Evolutionary conservation across 306 rosid species (phyloP).

Genomic region (Clitoria ternatea): DNA sequence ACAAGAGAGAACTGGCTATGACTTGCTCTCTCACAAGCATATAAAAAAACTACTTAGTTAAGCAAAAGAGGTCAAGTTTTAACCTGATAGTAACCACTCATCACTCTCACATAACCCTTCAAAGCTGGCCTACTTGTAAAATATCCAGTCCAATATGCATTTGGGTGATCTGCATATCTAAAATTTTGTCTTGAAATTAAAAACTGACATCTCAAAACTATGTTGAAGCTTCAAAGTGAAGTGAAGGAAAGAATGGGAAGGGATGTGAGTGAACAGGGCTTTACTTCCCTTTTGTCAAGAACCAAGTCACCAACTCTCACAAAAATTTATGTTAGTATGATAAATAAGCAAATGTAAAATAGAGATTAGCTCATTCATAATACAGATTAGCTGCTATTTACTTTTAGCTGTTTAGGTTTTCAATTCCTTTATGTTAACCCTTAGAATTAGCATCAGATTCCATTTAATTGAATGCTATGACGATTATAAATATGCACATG

Average conservation of each 20-base stretch:
- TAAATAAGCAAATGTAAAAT: not conserved
- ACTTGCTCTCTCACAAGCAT: conserved; percentile 15
- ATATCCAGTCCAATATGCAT: conserved; percentile 96
- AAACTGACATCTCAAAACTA: conserved; percentile 21
- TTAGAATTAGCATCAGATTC: not conserved
- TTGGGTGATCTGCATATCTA: conserved; percentile 77
- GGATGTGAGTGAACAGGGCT: not conserved
- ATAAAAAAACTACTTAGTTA: conserved; percentile 9
- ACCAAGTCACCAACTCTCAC: not conserved
- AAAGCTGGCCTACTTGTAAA: conserved; percentile 85
- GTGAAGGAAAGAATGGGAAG: not conserved
- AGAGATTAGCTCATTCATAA: not conserved
- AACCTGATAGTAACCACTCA: conserved; percentile 78
- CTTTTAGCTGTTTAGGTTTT: not conserved
- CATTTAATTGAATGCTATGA: not conserved
- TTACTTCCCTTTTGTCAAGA: not conserved
- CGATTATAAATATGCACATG: not conserved
- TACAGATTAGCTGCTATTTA: not conserved
- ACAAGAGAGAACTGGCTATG: not conserved
- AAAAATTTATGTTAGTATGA: not conserved
- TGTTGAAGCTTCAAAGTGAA: not conserved
- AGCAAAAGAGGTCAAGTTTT: conserved; percentile 2
- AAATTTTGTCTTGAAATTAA: conserved; percentile 28
- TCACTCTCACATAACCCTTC: conserved; percentile 67
- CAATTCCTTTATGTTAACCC: not conserved